Evolutionary conservation across 2,329 filamentous ascomycete genomes (phyloP), one percentile per base, ranked within the genome.

Genomic region (Penicillium sp.): DNA sequence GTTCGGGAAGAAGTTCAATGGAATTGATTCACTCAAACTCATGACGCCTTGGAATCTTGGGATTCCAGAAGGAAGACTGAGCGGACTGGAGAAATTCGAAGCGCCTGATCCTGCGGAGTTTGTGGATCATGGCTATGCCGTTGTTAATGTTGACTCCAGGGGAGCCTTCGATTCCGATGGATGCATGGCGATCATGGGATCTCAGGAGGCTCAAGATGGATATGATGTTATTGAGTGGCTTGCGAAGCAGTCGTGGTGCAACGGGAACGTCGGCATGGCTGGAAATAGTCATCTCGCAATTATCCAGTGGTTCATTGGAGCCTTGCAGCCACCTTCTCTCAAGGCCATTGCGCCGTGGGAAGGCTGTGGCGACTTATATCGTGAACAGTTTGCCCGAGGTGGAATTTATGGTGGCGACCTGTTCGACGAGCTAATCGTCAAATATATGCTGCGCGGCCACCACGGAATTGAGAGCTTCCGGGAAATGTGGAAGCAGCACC

Each of bases 1-100:
- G 12, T 80, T 75, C 51, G 78, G 78, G 17, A 80, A 80, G 55
- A 72, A 75, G 50, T 75, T 71, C 51, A 71, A 66, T 13, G 70
- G 69, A 3, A 56, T 76, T 12, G 59, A 67, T 15, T 74, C 74
- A 63, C 62, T 75, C 3, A 37, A 15, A 7, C 64, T 70, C 1
- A 75, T 73, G 61, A 68, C 65, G 1, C 63, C 67, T 4, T 73
- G 69, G 70, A 68, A 73, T 27, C 71, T 69, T 44, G 72, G 75
- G 6, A 67, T 78, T 2, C 64, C 65, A 4, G 49, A 53, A 1
- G 56, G 24, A 2, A 52, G 56, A 8, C 56, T 67, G 5, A 62
- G 60, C 36, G 63, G 60, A n/a, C 37, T 65, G 13, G 72, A 78
- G 52, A 77, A 75, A 34, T 78, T 77, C 47, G 76, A 78, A 54